Conservation (phyloP, 192 early-diverging fungal species). For the Gamsiella multidivaricata region DNA sequence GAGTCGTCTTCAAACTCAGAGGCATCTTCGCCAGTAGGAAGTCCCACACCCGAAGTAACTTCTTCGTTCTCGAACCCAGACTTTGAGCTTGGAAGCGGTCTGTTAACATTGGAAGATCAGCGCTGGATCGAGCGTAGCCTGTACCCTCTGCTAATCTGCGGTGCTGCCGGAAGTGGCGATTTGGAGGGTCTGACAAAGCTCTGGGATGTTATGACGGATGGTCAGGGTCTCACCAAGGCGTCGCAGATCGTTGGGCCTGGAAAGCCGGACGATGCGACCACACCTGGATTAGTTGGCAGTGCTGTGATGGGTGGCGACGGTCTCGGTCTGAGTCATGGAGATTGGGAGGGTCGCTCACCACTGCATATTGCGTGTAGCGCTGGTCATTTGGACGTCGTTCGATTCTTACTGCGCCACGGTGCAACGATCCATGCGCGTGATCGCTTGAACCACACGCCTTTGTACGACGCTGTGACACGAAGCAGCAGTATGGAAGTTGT, state of each 20-base stretch:
- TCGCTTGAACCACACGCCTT: slow-evolving; percentile 87
- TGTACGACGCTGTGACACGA: slow-evolving; percentile 82
- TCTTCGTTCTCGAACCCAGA: not conserved
- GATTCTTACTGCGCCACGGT: slow-evolving; percentile 83
- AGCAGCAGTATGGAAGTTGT: slow-evolving; percentile 72
- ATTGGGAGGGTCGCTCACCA: slow-evolving; percentile 73
- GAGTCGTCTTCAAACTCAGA: slow-evolving; percentile 11
- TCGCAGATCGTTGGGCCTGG: slow-evolving; percentile 26
- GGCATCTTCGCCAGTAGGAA: slow-evolving; percentile 6
- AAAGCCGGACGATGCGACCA: not conserved
- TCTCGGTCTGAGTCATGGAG: slow-evolving; percentile 20
- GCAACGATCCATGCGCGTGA: slow-evolving; percentile 93
- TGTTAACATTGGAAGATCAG: slow-evolving; percentile 63
- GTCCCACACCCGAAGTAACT: not conserved
- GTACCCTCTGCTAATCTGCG: slow-evolving; percentile 86
- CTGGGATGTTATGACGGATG: slow-evolving; percentile 57
- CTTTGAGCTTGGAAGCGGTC: slow-evolving; percentile 32
- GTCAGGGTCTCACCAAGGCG: slow-evolving; percentile 17
- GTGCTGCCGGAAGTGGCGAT: slow-evolving; percentile 87
- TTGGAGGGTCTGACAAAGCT: slow-evolving; percentile 79
- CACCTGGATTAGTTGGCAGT: slow-evolving; percentile 36
- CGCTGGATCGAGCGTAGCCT: slow-evolving; percentile 80
- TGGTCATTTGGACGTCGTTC: slow-evolving; percentile 76
- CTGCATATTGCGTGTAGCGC: slow-evolving; percentile 88
- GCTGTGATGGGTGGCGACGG: slow-evolving; percentile 31